A percentile compares a stretch with the other conserved stretches of the same genome.
phyloP scores from a whole-genome alignment of 2,329 filamentous ascomycete genomes.

The Diaporthe citri region DNA sequence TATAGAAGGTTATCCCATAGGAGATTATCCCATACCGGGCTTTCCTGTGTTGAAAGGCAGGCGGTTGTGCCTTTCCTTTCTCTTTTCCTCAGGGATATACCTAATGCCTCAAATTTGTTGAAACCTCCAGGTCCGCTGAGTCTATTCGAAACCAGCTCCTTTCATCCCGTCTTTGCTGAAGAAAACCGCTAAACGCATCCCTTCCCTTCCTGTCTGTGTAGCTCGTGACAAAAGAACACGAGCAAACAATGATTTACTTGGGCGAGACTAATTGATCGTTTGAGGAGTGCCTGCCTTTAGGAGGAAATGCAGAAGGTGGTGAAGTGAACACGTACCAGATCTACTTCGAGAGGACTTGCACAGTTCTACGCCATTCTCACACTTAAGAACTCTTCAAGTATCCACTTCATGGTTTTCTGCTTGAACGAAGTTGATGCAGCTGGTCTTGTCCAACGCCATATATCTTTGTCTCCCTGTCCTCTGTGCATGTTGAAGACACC shows the following conservation, averaged over 20 bases:
- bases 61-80: no score
- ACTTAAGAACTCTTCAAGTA: neutral
- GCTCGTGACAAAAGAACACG: neutral
- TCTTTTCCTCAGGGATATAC: no score
- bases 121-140: neutral
- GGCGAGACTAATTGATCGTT: no score
- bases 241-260: neutral
- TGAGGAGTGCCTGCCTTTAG: neutral
- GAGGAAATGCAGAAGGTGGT: neutral
- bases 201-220: neutral
- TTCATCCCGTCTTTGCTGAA: neutral
- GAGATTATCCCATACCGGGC: no score
- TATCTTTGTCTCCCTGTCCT: neutral
- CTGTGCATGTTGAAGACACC: neutral
- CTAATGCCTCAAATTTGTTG: constrained; percentile 38
- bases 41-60: no score
- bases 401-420: neutral
- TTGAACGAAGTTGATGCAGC: neutral
- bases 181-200: neutral
- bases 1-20: no score
- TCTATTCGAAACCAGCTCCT: neutral
- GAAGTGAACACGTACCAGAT: neutral
- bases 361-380: neutral
- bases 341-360: neutral
- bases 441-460: neutral